Base-by-base conservation (phyloP, 768 basidiomycete genomes). In the Hemileccinum impolitum region DNA sequence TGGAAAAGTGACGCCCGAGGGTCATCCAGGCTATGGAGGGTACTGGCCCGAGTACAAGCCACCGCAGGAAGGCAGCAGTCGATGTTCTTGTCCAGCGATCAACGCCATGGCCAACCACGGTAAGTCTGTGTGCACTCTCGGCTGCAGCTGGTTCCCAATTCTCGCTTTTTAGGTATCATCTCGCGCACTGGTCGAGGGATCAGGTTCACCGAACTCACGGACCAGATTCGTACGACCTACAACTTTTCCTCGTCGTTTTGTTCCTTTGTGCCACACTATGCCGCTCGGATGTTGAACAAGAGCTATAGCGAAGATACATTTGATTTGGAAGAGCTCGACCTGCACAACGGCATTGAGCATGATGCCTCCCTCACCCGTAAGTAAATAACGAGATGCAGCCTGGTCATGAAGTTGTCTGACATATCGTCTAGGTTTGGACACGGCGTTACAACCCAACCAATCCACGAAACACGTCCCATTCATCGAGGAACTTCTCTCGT, bases 31-130 rank as follows among this genome's bases (percentile, higher is more conserved):
- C 0, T 75, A 69, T 41, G 78, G 73, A n/a, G 85, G 87, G 0
- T 63, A 75, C 43, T 90, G 88, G 88, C 86, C 87, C 0, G 79
- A 83, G 58, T 89, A 75, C 58, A 66, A 73, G 1, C 65, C 82
- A 2, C 76, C 85, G 10, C 66, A 64, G 48, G 74, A 80, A 9
- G 79, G 78, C 1, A 87, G 90, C 55, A 88, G 87, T 57, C 73
- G 89, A 3, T 79, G 79, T 52, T 78, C 82, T 1, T 90, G 88
- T 54, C 88, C 88, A 1, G 87, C 78, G 12, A 63, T 91, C 50
- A 91, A 92, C 55, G 84, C 86, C 0, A 72, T 92, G 79, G 87
- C 89, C 7, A 91, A 91, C 62, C 89, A 91, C 52, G 90, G 89
- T 89, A 35, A n/a, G 57, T 55, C 9, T 19, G 23, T 12, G 8